Conservation (phyloP, 1,284 basidiomycete genomes). For the Somion occarium region DNA sequence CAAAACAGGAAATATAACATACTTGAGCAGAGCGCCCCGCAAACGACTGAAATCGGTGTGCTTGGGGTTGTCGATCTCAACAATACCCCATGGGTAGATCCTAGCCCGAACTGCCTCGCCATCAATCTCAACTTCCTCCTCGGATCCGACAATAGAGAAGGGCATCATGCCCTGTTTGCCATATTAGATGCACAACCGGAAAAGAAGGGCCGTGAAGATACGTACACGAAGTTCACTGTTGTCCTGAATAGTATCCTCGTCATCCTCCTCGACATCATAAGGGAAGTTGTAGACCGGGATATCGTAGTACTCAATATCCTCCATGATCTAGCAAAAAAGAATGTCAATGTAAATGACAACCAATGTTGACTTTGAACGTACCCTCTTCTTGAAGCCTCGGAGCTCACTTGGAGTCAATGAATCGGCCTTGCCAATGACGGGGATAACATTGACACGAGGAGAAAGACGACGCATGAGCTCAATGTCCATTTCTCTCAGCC, state of each 20-base stretch:
- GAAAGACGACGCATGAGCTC: conserved; percentile 97
- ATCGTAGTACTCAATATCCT: conserved; percentile 98
- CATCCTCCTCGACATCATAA: conserved; percentile 98
- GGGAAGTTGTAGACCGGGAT: conserved; percentile 99
- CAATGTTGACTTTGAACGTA: conserved; percentile 31
- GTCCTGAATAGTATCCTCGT: conserved; percentile 98
- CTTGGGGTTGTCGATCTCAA: conserved; percentile 97
- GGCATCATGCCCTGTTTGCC: conserved; percentile 74
- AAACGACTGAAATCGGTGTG: conserved; percentile 97
- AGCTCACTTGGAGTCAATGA: conserved; percentile 90
- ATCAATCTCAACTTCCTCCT: conserved; percentile 93
- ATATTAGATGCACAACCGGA: conserved; percentile 6
- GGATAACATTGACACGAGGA: conserved; percentile 97
- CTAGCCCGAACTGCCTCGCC: conserved; percentile 90
- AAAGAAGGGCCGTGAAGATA: conserved; percentile 7
- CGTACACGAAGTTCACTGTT: conserved; percentile 89
- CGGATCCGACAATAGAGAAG: conserved; percentile 96
- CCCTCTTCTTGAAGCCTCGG: conserved; percentile 94
- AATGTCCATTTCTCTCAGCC: conserved; percentile 97
- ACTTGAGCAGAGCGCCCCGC: conserved; percentile 88
- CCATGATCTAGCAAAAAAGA: conserved; percentile 92
- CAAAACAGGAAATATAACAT: conserved; percentile 19
- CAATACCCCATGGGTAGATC: conserved; percentile 97
- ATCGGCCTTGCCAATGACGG: conserved; percentile 97
- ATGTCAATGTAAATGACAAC: conserved; percentile 5